Evolutionary conservation across 1,284 basidiomycete species (phyloP).

Genomic region (Trichosporon asahii): DNA sequence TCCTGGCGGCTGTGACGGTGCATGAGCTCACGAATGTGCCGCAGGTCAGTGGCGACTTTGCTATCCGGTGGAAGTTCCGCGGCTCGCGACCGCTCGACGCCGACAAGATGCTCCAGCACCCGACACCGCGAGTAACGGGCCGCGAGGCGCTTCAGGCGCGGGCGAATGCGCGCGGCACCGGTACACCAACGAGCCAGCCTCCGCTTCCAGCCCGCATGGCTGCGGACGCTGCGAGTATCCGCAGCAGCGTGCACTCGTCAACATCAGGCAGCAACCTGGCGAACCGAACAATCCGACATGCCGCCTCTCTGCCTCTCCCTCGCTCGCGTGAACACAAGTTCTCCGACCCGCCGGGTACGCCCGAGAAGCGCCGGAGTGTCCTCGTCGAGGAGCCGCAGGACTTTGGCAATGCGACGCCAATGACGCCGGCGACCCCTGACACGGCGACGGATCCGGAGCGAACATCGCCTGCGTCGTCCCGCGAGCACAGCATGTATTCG

Average conservation of each 20-base stretch:
- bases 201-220: background rate
- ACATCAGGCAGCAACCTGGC: background rate
- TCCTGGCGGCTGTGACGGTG: constrained; percentile 35
- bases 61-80: constrained; percentile 42
- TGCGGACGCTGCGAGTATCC: background rate
- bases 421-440: background rate
- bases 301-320: background rate
- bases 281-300: background rate
- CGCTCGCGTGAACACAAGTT: background rate
- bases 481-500: constrained; percentile 4
- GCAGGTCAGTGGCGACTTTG: constrained; percentile 41
- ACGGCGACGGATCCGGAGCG: background rate
- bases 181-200: constrained; percentile 2
- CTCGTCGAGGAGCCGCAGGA: background rate
- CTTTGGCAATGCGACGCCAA: background rate
- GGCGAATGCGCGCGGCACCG: background rate
- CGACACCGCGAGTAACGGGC: constrained; percentile 12
- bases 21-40: constrained; percentile 47
- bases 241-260: background rate
- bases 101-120: constrained; percentile 15
- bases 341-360: constrained; percentile 6
- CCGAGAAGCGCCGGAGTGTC: background rate
- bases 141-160: background rate
- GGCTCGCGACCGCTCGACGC: constrained; percentile 32
- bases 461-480: background rate